Conservation (phyloP, 2,329 filamentous ascomycete genomes). For the Cephalotrichum gorgonifer region DNA sequence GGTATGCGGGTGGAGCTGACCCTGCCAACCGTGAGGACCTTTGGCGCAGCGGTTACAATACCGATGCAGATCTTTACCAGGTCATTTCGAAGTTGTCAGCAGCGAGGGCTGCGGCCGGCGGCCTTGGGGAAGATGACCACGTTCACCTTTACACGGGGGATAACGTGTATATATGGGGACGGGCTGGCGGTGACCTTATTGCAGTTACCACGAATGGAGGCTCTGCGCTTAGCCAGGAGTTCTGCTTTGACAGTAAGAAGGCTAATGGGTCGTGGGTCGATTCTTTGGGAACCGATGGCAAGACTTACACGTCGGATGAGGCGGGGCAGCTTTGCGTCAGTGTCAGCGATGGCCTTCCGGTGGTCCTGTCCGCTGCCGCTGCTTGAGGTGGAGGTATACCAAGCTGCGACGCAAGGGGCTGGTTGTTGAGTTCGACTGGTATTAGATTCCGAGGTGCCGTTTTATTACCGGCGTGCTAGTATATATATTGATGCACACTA, state of each 20-base stretch:
- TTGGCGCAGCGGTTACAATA: constrained; percentile 42
- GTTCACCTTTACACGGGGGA: constrained; percentile 27
- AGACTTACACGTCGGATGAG: constrained; percentile 23
- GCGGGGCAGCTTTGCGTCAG: constrained; percentile 29
- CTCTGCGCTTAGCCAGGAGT: constrained; percentile 20
- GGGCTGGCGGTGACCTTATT: constrained; percentile 29
- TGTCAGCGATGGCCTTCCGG: constrained; percentile 29
- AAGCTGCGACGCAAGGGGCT: too few relatives aligned
- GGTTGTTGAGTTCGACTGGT: too few relatives aligned
- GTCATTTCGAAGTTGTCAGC: constrained; percentile 32
- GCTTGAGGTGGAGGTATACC: background rate
- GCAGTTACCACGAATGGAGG: constrained; percentile 35
- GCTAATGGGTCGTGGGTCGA: constrained; percentile 28
- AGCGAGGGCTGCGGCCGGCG: constrained; percentile 33
- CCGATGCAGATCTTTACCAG: constrained; percentile 34
- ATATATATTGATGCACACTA: too few relatives aligned
- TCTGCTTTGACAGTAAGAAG: constrained; percentile 30
- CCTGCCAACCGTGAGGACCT: constrained; percentile 45
- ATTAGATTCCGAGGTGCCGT: too few relatives aligned
- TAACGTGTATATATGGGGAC: constrained; percentile 34
- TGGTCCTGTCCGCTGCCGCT: constrained; percentile 20
- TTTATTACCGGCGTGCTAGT: too few relatives aligned
- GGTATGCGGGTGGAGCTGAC: constrained; percentile 36
- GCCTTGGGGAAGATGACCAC: constrained; percentile 31
- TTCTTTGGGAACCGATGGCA: constrained; percentile 19